A percentile compares a stretch with the other conserved stretches of the same genome.
Evolutionary conservation across 2,329 filamentous ascomycete genomes (phyloP).

Genomic region (Colletotrichum australisinense): DNA sequence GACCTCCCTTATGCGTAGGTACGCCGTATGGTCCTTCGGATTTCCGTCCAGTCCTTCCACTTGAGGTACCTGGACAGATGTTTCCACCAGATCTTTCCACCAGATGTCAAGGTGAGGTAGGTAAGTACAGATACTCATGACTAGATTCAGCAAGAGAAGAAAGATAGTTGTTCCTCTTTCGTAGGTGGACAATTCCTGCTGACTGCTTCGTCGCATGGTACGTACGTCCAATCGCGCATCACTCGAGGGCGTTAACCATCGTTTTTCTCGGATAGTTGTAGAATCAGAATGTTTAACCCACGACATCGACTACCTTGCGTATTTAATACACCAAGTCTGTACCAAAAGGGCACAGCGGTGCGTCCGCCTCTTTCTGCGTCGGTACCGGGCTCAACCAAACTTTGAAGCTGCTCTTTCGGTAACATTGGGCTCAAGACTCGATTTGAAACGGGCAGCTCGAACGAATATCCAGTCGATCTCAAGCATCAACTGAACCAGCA

Average conservation of each 20-base stretch:
- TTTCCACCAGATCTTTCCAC: no score
- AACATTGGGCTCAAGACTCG: not conserved
- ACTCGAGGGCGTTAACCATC: no score
- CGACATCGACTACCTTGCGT: not conserved
- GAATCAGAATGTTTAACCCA: not conserved
- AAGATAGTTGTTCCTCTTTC: not conserved
- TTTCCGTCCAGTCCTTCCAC: no score
- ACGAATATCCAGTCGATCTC: not conserved
- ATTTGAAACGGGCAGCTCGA: not conserved
- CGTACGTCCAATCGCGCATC: not conserved
- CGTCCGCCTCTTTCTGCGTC: not conserved
- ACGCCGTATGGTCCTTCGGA: no score
- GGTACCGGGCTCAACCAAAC: not conserved
- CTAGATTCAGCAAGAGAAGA: no score
- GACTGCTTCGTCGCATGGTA: not conserved
- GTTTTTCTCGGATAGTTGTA: not conserved
- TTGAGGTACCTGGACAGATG: no score
- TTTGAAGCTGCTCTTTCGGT: not conserved
- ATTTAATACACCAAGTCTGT: not conserved
- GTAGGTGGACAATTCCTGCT: not conserved
- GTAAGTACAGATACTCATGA: no score
- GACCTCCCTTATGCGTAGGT: not conserved
- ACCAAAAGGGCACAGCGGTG: no score
- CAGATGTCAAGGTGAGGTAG: no score
- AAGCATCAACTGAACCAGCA: not conserved